Evolutionary conservation across 257 asterid genomes (phyloP).

Genomic region (Plantago elongata): DNA sequence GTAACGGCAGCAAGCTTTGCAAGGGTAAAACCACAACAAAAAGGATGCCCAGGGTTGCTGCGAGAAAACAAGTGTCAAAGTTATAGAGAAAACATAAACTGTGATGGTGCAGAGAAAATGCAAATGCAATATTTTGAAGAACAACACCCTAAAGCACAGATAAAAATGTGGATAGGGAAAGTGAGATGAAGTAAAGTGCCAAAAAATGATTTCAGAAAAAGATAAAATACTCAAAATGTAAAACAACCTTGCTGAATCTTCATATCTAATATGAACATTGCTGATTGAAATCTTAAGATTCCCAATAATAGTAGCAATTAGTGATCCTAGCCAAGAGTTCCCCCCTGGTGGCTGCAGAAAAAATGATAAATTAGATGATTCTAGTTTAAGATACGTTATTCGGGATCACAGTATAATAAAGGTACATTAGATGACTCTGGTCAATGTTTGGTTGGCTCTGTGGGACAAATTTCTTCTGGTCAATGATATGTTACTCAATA

Average conservation of each 20-base stretch:
- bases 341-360: constrained; percentile 76
- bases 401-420: not conserved
- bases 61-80: constrained; percentile 16
- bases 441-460: no score
- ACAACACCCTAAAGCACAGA: not conserved
- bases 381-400: constrained; percentile 18
- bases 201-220: constrained; percentile 3
- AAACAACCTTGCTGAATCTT: constrained; percentile 83
- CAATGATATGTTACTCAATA: no score
- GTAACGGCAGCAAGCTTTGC: constrained; percentile 99
- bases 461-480: no score
- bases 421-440: no score
- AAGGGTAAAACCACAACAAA: constrained; percentile 90
- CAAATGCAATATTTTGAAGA: constrained; percentile 10
- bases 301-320: constrained; percentile 87
- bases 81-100: not conserved
- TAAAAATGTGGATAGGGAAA: not conserved
- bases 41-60: constrained; percentile 95
- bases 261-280: constrained; percentile 94
- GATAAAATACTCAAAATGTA: constrained; percentile 10
- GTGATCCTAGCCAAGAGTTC: constrained; percentile 96
- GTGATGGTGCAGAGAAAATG: not conserved
- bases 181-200: constrained; percentile 14
- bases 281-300: constrained; percentile 93
- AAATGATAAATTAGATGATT: not conserved